These are phyloP conservation scores for Abelmoschus esculentus DNA, from an alignment of 345 rosid species.

Conservation along the genomic window DNA sequence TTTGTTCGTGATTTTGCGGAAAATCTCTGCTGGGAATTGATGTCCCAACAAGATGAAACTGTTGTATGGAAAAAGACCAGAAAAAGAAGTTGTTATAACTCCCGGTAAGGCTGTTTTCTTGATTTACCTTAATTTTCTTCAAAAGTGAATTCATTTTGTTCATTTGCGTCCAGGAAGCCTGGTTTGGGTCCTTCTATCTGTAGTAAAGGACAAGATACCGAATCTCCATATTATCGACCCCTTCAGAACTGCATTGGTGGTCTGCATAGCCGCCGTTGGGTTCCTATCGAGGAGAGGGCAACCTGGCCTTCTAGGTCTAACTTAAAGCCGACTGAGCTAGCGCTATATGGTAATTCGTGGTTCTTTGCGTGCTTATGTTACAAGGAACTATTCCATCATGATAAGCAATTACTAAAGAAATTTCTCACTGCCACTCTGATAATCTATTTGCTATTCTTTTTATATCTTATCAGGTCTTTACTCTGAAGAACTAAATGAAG, in stretches of 20 bases:
- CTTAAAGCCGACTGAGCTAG: constrained; percentile 67
- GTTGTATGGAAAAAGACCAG: constrained; percentile 90
- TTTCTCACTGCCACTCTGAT: not conserved
- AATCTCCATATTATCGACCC: constrained; percentile 86
- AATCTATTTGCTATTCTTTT: not conserved
- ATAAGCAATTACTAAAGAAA: not conserved
- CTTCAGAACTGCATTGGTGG: constrained; percentile 84
- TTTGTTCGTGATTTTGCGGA: constrained; percentile 60
- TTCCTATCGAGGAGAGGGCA: constrained; percentile 63
- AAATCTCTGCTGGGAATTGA: constrained; percentile 82
- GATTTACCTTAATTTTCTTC: not conserved
- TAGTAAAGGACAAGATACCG: constrained; percentile 67
- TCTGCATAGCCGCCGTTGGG: constrained; percentile 72
- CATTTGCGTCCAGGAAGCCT: constrained; percentile 46
- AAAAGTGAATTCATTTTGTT: constrained; percentile 3
- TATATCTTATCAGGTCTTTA: constrained; percentile 48
- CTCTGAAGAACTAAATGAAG: constrained; percentile 58
- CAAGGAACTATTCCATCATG: not conserved
- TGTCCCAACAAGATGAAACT: constrained; percentile 94
- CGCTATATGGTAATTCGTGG: constrained; percentile 54
- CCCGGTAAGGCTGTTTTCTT: constrained; percentile 45
- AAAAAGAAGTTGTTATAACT: constrained; percentile 63
- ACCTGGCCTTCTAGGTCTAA: constrained; percentile 84
- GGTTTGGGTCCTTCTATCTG: constrained; percentile 76
- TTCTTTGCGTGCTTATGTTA: not conserved